Conservation (phyloP, 768 basidiomycete genomes). For the Tylopilus balloui region DNA sequence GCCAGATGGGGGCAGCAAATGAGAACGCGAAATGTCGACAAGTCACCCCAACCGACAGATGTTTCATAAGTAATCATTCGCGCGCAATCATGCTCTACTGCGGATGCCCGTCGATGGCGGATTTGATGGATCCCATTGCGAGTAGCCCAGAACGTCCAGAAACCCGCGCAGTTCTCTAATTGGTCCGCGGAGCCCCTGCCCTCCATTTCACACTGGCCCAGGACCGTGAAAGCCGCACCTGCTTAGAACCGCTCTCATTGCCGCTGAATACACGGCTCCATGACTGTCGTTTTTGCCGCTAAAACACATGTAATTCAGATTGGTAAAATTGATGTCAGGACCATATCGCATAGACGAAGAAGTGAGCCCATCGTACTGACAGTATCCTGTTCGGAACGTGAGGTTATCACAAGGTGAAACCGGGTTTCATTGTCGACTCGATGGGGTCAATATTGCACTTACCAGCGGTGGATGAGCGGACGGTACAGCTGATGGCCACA, state of each 20-base stretch:
- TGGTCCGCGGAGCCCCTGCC: slow-evolving; percentile 24
- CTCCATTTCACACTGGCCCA: slow-evolving; percentile 6
- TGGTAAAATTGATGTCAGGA: slow-evolving; percentile 7
- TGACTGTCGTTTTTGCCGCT: background rate
- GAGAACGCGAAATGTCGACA: slow-evolving; percentile 12
- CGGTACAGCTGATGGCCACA: background rate
- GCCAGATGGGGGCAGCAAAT: slow-evolving; percentile 5
- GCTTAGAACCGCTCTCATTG: slow-evolving; percentile 3
- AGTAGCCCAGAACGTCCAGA: slow-evolving; percentile 11
- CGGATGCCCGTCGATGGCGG: slow-evolving; percentile 25
- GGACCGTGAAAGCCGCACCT: slow-evolving; percentile 3
- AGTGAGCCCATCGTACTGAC: background rate
- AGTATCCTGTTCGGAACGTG: background rate
- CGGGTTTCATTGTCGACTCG: background rate
- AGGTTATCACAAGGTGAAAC: background rate
- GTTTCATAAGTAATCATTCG: slow-evolving; percentile 21
- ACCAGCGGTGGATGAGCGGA: slow-evolving; percentile 7
- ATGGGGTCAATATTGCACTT: slow-evolving; percentile 1
- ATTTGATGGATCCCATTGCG: slow-evolving; percentile 14
- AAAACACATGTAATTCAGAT: background rate
- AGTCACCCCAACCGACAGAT: slow-evolving; percentile 7
- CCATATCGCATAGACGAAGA: slow-evolving; percentile 9
- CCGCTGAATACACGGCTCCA: slow-evolving; percentile 6
- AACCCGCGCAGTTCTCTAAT: slow-evolving; percentile 14
- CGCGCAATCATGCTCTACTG: slow-evolving; percentile 12